phyloP scores from a whole-genome alignment of 2,329 filamentous ascomycete species.

The Exophiala oligosperma region DNA sequence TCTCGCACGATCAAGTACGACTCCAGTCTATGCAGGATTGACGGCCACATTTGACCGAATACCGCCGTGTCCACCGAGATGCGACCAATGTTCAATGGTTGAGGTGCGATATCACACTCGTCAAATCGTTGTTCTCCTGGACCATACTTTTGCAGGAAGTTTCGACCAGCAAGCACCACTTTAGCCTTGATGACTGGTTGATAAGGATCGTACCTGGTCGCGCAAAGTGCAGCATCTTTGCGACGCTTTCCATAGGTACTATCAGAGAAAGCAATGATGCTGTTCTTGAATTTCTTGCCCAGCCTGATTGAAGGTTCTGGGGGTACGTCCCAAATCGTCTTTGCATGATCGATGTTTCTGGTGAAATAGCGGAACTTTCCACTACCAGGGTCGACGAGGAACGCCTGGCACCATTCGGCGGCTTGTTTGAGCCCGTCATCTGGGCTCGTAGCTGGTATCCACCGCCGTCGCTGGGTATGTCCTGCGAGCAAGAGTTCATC shows the following conservation, averaged over 20 bases:
- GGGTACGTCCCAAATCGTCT: slow-evolving; percentile 66
- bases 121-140: slow-evolving; percentile 50
- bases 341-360: slow-evolving; percentile 44
- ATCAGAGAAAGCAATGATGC: slow-evolving; percentile 80
- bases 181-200: slow-evolving; percentile 82
- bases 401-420: slow-evolving; percentile 48
- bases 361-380: slow-evolving; percentile 62
- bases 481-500: slow-evolving; percentile 36
- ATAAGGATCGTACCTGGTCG: slow-evolving; percentile 56
- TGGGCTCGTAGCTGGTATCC: slow-evolving; percentile 34
- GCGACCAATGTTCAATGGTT: slow-evolving; percentile 76
- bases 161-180: slow-evolving; percentile 73
- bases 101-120: slow-evolving; percentile 69
- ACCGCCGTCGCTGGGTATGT: slow-evolving; percentile 42
- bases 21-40: slow-evolving; percentile 81
- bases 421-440: slow-evolving; percentile 36
- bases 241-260: slow-evolving; percentile 53
- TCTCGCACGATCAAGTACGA: slow-evolving; percentile 78
- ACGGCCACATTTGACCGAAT: slow-evolving; percentile 75
- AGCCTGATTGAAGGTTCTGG: slow-evolving; percentile 48
- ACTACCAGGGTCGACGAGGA: slow-evolving; percentile 58
- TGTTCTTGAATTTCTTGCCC: slow-evolving; percentile 51
- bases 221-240: slow-evolving; percentile 11
- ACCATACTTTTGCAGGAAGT: slow-evolving; percentile 71
- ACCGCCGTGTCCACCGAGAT: slow-evolving; percentile 68